Conservation (phyloP, 2,329 filamentous ascomycete genomes). For the Aspergillus tanneri region DNA sequence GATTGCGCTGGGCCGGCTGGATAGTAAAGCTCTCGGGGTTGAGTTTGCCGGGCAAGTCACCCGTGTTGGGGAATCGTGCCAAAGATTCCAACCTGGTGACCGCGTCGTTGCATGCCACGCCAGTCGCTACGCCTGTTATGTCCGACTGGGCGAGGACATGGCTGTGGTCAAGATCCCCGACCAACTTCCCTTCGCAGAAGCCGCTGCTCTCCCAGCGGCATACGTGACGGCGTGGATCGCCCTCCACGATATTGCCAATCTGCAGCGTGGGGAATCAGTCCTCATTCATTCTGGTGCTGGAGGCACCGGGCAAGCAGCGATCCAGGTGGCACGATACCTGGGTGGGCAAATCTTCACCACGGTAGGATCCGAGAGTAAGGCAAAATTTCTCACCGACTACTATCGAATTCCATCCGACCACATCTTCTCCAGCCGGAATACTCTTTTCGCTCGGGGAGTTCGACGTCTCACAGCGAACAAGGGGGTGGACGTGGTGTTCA, state of each 20-base stretch:
- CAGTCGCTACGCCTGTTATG: slow-evolving; percentile 27
- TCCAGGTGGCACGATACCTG: slow-evolving; percentile 25
- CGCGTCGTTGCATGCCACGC: slow-evolving; percentile 30
- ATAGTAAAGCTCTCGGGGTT: neutral
- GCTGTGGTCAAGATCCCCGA: slow-evolving; percentile 4
- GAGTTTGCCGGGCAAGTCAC: neutral
- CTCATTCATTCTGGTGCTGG: slow-evolving; percentile 31
- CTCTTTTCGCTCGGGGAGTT: slow-evolving; percentile 21
- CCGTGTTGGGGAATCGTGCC: neutral
- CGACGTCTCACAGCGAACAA: slow-evolving; percentile 16
- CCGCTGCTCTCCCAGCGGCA: neutral
- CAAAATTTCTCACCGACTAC: slow-evolving; percentile 20
- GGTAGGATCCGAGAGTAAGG: slow-evolving; percentile 26
- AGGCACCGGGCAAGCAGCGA: slow-evolving; percentile 30
- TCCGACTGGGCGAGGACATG: slow-evolving; percentile 15
- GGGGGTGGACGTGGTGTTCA: slow-evolving; percentile 31
- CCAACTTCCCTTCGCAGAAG: neutral
- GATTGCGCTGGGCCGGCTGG: neutral
- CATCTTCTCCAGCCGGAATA: slow-evolving; percentile 29
- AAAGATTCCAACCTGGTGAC: slow-evolving; percentile 26
- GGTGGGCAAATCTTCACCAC: slow-evolving; percentile 28
- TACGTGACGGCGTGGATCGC: slow-evolving; percentile 20
- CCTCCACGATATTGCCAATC: slow-evolving; percentile 17
- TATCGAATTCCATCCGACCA: slow-evolving; percentile 24
- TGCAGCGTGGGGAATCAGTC: slow-evolving; percentile 22